These are phyloP conservation scores for Dothidotthia symphoricarpi DNA, from an alignment of 2,329 filamentous ascomycete species.

Conservation along the genomic window DNA sequence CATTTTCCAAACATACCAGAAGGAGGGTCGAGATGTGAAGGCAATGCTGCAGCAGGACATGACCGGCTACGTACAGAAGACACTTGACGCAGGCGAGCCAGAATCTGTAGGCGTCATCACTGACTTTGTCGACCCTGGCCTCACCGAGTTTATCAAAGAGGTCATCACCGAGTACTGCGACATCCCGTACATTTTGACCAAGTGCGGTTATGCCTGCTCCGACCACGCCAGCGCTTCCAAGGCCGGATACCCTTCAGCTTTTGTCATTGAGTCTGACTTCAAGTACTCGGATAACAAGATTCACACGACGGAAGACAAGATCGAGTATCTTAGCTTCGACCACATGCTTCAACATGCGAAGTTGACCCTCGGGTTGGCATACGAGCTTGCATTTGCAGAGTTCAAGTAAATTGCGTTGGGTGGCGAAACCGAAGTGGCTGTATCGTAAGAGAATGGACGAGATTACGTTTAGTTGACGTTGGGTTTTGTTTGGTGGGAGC, in stretches of 20 bases:
- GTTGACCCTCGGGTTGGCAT: constrained; percentile 78
- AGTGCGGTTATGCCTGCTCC: constrained; percentile 83
- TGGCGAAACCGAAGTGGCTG: too few relatives aligned
- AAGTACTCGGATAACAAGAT: constrained; percentile 65
- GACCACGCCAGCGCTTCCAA: constrained; percentile 73
- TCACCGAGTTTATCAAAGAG: constrained; percentile 89
- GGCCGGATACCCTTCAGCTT: constrained; percentile 71
- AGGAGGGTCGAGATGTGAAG: constrained; percentile 71
- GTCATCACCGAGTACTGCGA: constrained; percentile 84
- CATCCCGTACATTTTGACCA: constrained; percentile 82
- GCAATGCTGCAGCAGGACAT: constrained; percentile 99
- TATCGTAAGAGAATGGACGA: too few relatives aligned
- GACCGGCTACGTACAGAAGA: constrained; percentile 78
- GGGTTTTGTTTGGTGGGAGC: too few relatives aligned
- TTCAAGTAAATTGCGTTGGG: constrained; percentile 49
- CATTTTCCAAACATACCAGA: constrained; percentile 80
- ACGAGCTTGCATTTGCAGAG: constrained; percentile 77
- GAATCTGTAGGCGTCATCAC: constrained; percentile 92
- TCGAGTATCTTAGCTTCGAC: constrained; percentile 74
- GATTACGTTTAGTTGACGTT: too few relatives aligned
- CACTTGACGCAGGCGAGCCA: constrained; percentile 74
- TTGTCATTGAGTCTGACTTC: constrained; percentile 74
- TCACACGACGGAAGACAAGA: constrained; percentile 67
- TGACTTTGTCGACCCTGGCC: constrained; percentile 77
- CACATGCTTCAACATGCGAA: constrained; percentile 91